Evolutionary conservation across 2,329 filamentous ascomycete species (phyloP).

Genomic region (Sphaerostilbella broomeana): DNA sequence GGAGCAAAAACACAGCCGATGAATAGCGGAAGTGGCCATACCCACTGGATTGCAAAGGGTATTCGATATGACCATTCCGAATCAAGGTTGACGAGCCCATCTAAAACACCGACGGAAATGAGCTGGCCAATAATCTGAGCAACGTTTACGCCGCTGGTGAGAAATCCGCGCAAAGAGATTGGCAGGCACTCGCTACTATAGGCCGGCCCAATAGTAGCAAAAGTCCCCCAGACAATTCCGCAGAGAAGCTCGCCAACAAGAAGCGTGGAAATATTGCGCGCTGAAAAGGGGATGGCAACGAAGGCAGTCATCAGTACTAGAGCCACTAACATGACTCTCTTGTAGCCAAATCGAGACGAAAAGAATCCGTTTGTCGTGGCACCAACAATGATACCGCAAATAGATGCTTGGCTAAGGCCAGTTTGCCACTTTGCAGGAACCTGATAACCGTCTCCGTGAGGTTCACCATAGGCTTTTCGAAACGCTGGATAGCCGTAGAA

Average conservation of each 20-base stretch:
- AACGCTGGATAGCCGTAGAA: conserved; percentile 30
- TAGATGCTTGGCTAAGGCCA: conserved; percentile 38
- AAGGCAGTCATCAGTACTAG: conserved; percentile 28
- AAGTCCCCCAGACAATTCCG: conserved; percentile 40
- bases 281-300: conserved; percentile 43
- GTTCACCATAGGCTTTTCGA: conserved; percentile 11
- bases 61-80: conserved; percentile 40
- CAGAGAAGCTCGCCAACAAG: conserved; percentile 39
- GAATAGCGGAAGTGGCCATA: conserved; percentile 38
- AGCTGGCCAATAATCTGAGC: conserved; percentile 42
- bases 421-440: conserved; percentile 45
- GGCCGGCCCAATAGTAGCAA: conserved; percentile 37
- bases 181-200: conserved; percentile 41
- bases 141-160: conserved; percentile 40
- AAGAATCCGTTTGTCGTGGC: conserved; percentile 2
- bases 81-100: conserved; percentile 22
- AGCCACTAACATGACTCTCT: conserved; percentile 33
- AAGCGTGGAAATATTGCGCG: conserved; percentile 30
- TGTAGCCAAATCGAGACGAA: conserved; percentile 36
- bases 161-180: conserved; percentile 33
- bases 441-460: conserved; percentile 21
- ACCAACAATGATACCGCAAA: conserved; percentile 34
- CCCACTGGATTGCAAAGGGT: conserved; percentile 44
- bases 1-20: conserved; percentile 36
- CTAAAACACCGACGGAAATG: conserved; percentile 30